Base-by-base conservation (phyloP, 2,329 filamentous ascomycete species). In the Aspergillus spinulosporus region DNA sequence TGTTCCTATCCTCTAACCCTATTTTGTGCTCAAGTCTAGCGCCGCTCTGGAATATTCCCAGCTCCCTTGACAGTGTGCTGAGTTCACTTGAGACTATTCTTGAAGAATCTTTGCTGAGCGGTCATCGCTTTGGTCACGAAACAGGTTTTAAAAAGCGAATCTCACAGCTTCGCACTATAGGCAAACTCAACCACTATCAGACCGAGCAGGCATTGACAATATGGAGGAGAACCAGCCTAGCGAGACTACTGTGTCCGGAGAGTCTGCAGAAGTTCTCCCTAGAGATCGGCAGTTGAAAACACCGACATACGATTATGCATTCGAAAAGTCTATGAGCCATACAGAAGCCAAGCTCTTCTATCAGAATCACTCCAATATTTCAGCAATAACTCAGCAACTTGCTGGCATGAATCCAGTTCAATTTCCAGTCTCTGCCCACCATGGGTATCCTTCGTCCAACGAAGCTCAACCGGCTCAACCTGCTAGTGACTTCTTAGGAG, bases 311-410 rank as follows among this genome's bases (percentile, higher is more conserved):
- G 92, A 97, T 74, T 91, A 93, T 68, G 88, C 93, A 51, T 89
- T 90, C 52, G 94, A 99, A 75, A 95, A 94, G 67, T 90, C 93
- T 68, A 89, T 96, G 86, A 95, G 88, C 68, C 92, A 96, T 73
- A 88, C 90, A 28, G 94, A 99, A 72, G 90, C 93, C 58, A 97
- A 96, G 74, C 83, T 97, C 60, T 96, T 97, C 77, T 99, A 96
- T 73, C 93, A 97, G 76, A 84, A 90, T 63, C 92, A 90, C 74
- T 89, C 21, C 70, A 74, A 58, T 60, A 26, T n/a, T 39, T 28
- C 49, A 26, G 31, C 40, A 49, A 11, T 21, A 12, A 51, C 28
- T 21, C 21, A 21, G 21, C 40, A 36, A 43, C 5, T 14, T 31
- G 12, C 44, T 5, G 43, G 52, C 36, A 31, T 36, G n/a, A 53